Percentiles rank a stretch among this genome's conserved stretches.
phyloP scores from a whole-genome alignment of 441 rosid genomes.

The Erysimum pusillum region DNA sequence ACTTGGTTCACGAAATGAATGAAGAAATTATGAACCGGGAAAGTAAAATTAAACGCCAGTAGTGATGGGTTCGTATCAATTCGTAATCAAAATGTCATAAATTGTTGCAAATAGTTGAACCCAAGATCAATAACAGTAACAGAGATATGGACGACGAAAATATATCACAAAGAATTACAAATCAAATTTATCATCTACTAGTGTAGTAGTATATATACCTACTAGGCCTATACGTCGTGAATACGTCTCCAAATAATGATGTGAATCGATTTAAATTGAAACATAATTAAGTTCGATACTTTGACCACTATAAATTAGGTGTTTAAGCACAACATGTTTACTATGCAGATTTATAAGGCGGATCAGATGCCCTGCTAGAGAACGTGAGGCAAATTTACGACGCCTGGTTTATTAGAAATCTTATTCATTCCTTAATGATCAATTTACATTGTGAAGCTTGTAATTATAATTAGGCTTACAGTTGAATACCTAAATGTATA shows the following conservation, averaged over 20 bases:
- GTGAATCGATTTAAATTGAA: not conserved
- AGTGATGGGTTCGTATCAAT: not conserved
- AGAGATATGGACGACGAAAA: no score
- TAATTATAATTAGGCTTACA: not conserved
- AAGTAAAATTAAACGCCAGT: no score
- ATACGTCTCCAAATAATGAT: not conserved
- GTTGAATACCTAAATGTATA: not conserved
- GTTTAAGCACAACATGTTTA: conserved; percentile 7
- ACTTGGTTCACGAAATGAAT: no score
- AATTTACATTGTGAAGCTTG: conserved; percentile 2
- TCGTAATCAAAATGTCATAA: not conserved
- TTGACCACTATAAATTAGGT: not conserved
- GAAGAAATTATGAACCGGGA: not conserved
- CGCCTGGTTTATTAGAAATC: not conserved
- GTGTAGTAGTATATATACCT: not conserved
- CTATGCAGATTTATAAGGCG: conserved; percentile 4
- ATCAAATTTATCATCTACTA: not conserved
- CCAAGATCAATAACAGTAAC: not conserved
- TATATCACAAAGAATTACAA: not conserved
- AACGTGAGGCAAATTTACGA: conserved; percentile 25
- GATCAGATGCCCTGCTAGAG: conserved; percentile 7
- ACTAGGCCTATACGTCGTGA: not conserved
- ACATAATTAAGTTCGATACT: not conserved
- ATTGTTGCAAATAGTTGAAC: not conserved
- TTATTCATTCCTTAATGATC: conserved; percentile 7